Conservation (phyloP, 73 alveolate genomes). For the Uronychia setigera region DNA sequence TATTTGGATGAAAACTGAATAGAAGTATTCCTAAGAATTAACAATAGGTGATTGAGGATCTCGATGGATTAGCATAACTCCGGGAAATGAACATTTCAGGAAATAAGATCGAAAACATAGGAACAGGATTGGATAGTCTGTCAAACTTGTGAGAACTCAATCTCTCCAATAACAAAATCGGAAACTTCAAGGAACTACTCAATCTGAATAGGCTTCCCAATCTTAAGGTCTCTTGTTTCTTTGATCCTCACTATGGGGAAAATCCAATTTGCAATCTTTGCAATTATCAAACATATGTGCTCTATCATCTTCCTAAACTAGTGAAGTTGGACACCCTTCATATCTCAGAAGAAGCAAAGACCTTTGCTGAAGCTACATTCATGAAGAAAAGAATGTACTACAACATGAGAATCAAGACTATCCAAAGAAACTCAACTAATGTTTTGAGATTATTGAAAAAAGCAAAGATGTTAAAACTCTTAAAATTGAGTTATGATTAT, state of each 20-base stretch:
- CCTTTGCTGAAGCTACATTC: conserved; percentile 83
- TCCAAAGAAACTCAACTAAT: conserved; percentile 68
- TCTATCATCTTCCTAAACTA: conserved; percentile 59
- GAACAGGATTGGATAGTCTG: conserved; percentile 62
- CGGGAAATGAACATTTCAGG: conserved; percentile 25
- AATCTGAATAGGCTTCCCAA: conserved; percentile 68
- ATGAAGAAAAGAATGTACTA: conserved; percentile 84
- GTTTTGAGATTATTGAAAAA: conserved; percentile 42
- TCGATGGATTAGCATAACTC: background rate
- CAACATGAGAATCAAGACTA: conserved; percentile 82
- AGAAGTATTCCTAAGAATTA: background rate
- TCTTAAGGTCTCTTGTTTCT: conserved; percentile 57
- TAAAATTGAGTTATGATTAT: conserved; percentile 35
- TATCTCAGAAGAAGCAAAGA: conserved; percentile 66
- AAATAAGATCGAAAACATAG: conserved; percentile 38
- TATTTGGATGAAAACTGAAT: conserved; percentile 24
- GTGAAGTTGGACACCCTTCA: conserved; percentile 69
- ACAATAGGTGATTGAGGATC: conserved; percentile 7
- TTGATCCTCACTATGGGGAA: conserved; percentile 84
- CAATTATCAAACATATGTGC: conserved; percentile 80
- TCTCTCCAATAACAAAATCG: conserved; percentile 67
- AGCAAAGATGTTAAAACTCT: conserved; percentile 58
- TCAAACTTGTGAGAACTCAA: conserved; percentile 58
- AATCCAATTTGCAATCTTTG: conserved; percentile 82
- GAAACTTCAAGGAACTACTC: conserved; percentile 71